A percentile compares a stretch with the other conserved stretches of the same genome.
Conservation (phyloP, 208 protist species). For the Trypanosoma mega region DNA sequence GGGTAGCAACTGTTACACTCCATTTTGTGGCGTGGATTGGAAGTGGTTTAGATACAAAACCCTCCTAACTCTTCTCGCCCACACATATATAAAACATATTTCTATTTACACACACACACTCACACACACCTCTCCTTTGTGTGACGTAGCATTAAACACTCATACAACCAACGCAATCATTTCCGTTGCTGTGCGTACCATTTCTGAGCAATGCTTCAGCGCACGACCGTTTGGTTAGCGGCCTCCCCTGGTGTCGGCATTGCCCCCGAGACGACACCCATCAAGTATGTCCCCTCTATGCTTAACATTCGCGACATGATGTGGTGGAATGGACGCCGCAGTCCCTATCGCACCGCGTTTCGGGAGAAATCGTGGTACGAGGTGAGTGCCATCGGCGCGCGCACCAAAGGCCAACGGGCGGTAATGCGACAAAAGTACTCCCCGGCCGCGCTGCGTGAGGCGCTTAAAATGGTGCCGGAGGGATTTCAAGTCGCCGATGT, state of each 20-base stretch:
- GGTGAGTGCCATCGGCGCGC: conserved; percentile 46
- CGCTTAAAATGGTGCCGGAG: conserved; percentile 72
- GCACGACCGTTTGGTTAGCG: conserved; percentile 44
- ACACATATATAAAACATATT: too few relatives aligned
- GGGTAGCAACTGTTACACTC: too few relatives aligned
- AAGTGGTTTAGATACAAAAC: too few relatives aligned
- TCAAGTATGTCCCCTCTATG: conserved; percentile 91
- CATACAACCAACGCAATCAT: too few relatives aligned
- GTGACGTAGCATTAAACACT: too few relatives aligned
- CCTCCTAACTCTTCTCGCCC: too few relatives aligned
- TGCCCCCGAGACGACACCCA: conserved; percentile 85
- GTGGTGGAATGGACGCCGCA: conserved; percentile 76
- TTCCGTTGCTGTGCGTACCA: too few relatives aligned
- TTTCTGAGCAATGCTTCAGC: conserved; percentile 32
- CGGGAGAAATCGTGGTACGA: conserved; percentile 84
- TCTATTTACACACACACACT: too few relatives aligned
- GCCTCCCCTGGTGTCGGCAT: conserved; percentile 76
- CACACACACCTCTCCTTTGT: too few relatives aligned
- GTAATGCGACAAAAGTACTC: conserved; percentile 84
- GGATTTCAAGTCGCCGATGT: conserved; percentile 84
- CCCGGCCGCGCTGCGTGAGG: conserved; percentile 60
- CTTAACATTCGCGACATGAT: conserved; percentile 80
- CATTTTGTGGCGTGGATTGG: too few relatives aligned
- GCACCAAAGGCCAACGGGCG: conserved; percentile 46
- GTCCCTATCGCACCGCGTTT: conserved; percentile 63